Evolutionary conservation across 2,329 filamentous ascomycete species (phyloP).

Genomic region (Diaporthe vexans): DNA sequence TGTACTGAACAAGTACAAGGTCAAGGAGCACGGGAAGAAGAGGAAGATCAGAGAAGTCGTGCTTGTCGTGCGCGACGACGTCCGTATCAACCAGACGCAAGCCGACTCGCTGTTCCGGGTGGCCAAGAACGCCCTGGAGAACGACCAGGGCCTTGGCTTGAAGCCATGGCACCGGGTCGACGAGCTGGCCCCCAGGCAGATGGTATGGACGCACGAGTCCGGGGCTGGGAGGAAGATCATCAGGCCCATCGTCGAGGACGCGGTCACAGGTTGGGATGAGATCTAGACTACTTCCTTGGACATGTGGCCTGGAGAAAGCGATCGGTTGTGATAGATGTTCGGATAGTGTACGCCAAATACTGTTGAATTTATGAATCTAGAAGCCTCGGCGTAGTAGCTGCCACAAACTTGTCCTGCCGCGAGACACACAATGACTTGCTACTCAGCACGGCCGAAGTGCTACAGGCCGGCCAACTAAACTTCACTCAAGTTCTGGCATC

Average conservation of each 20-base stretch:
- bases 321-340: not conserved
- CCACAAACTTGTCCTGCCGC: not conserved
- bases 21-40: slow-evolving; percentile 55
- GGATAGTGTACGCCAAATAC: not conserved
- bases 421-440: too few species aligned
- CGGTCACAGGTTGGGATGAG: slow-evolving; percentile 49
- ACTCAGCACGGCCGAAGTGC: not conserved
- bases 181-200: slow-evolving; percentile 58
- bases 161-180: slow-evolving; percentile 58
- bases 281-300: slow-evolving; percentile 2
- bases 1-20: slow-evolving; percentile 61
- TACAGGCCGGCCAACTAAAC: not conserved
- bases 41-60: slow-evolving; percentile 62
- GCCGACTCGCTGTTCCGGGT: slow-evolving; percentile 57
- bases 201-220: slow-evolving; percentile 59
- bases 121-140: slow-evolving; percentile 57
- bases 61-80: slow-evolving; percentile 59
- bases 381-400: not conserved
- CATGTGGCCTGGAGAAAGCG: not conserved
- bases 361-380: not conserved
- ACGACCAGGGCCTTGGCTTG: slow-evolving; percentile 53
- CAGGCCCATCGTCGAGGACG: slow-evolving; percentile 60
- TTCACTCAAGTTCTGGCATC: not conserved
- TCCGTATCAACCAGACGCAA: slow-evolving; percentile 58
- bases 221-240: slow-evolving; percentile 59